These are phyloP conservation scores for Lasiosphaeris hirsuta DNA, from an alignment of 495 filamentous ascomycete genomes.

Conservation along the genomic window DNA sequence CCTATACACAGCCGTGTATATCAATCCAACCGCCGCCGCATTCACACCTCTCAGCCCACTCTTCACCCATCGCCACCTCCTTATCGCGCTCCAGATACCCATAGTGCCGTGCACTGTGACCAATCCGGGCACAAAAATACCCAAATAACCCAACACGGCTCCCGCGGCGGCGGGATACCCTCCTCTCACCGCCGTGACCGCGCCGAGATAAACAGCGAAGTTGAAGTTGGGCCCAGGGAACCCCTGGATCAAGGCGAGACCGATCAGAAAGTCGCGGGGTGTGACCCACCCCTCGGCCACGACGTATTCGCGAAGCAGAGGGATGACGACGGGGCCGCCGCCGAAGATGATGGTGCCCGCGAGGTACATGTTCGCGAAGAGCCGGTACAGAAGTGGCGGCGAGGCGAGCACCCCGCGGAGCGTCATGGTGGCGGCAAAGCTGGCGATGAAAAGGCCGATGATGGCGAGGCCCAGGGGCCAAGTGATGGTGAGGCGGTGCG, in stretches of 20 bases:
- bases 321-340: constrained; percentile 82
- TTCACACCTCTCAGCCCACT: constrained; percentile 65
- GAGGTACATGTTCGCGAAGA: constrained; percentile 81
- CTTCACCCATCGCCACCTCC: constrained; percentile 52
- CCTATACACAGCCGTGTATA: constrained; percentile 83
- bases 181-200: constrained; percentile 48
- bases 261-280: constrained; percentile 75
- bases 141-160: constrained; percentile 61
- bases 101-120: constrained; percentile 62
- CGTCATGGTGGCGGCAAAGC: constrained; percentile 59
- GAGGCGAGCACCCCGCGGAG: constrained; percentile 48
- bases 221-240: constrained; percentile 90
- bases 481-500: constrained; percentile 35
- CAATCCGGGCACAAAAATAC: constrained; percentile 72
- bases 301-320: constrained; percentile 73
- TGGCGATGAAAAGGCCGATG: constrained; percentile 51
- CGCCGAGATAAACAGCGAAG: constrained; percentile 75
- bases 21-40: constrained; percentile 71
- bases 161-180: constrained; percentile 30
- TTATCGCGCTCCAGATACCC: constrained; percentile 63
- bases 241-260: constrained; percentile 76
- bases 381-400: constrained; percentile 43
- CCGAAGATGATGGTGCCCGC: constrained; percentile 87
- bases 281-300: constrained; percentile 76
- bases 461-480: constrained; percentile 48